Conservation (phyloP, 73 alveolate genomes). For the Chromera velia region DNA sequence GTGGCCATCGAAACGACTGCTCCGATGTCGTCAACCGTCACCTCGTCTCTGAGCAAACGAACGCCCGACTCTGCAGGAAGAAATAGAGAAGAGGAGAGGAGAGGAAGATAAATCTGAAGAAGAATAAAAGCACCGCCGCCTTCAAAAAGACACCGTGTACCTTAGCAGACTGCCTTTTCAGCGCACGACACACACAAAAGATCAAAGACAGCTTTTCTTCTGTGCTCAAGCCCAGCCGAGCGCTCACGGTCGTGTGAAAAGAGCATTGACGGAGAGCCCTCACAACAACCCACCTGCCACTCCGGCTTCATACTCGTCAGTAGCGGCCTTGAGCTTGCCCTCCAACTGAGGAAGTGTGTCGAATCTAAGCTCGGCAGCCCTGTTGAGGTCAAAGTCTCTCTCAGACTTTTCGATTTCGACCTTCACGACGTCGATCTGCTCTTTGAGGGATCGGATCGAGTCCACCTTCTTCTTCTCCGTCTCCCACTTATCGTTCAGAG, state of each 20-base stretch:
- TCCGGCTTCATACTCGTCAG: background rate
- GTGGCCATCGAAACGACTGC: background rate
- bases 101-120: too few relatives aligned
- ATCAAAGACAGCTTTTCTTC: too few relatives aligned
- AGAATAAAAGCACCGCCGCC: too few relatives aligned
- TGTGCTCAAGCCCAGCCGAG: too few relatives aligned
- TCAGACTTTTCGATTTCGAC: background rate
- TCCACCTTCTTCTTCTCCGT: background rate
- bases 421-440: background rate
- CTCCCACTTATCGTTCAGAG: background rate
- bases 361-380: background rate
- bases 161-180: too few relatives aligned
- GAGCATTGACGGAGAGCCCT: too few relatives aligned
- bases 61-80: too few relatives aligned
- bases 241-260: too few relatives aligned
- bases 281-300: background rate
- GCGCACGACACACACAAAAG: too few relatives aligned
- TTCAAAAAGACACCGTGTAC: too few relatives aligned
- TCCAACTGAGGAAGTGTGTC: background rate
- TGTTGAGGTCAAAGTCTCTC: background rate
- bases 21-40: background rate
- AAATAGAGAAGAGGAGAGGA: too few relatives aligned
- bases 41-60: background rate
- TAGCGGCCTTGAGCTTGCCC: background rate
- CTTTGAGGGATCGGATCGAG: background rate